Base-by-base conservation (phyloP, 768 basidiomycete species). In the Kwoniella sp. region DNA sequence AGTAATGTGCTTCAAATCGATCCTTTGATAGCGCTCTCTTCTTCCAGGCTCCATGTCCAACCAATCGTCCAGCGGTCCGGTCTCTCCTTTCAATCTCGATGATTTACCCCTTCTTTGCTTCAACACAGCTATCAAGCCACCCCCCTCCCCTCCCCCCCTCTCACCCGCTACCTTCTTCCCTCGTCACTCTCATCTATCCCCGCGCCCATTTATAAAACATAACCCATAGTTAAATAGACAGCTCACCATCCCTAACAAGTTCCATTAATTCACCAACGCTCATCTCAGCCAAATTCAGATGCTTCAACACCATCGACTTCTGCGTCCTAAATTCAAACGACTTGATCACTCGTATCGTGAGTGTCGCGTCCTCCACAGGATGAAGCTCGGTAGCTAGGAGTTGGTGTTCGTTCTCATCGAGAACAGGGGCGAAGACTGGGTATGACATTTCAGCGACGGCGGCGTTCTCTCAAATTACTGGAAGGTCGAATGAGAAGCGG, bases 311-410 rank as follows among this genome's bases (percentile, higher is more conserved):
- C 68, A 97, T 85, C 75, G 86, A 88, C 70, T 88, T 88, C 77
- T 92, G 90, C 58, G 93, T 97, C 59, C 95, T 86, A 80, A 87
- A 97, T 75, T 87, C 88, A 78, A 99, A 95, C 21, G 91, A 92
- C 78, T 99, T 99, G 82, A 99, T 91, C 66, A 97, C 85, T 30
- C 95, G 88, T 53, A 98, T 80, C 7, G 95, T 98, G 61, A 98
- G 81, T 4, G 91, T 92, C 22, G 92, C 91, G 65, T 87, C 83
- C 1, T 88, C 88, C 5, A 67, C 56, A 0, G 77, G 79, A 48
- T 70, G 59, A 2, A 61, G 58, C 29, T 68, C 71, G 5, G 71
- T 63, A 4, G 69, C 64, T 19, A 68, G 67, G n/a, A 57, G 64
- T 63, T 68, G 55, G 40, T 65, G 68, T 44, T 55, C 54, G 21